phyloP scores from a whole-genome alignment of 2,329 filamentous ascomycete genomes.

The Bipolaris oryzae region DNA sequence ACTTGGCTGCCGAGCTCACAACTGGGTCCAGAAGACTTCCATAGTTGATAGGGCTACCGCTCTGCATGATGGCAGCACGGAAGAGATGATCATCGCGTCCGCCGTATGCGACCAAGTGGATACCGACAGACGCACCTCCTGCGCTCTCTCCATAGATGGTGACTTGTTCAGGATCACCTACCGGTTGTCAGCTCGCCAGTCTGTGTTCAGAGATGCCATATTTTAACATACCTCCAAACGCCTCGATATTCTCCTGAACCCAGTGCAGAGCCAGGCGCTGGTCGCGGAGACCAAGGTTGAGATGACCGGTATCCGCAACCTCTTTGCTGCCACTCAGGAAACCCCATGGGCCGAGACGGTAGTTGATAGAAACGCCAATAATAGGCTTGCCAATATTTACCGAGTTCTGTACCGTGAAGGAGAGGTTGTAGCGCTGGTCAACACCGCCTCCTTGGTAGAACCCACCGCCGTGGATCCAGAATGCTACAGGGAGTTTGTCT shows the following conservation, averaged over 20 bases:
- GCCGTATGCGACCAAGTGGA: conserved; percentile 54
- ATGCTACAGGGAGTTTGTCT: conserved; percentile 58
- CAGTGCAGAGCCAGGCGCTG: conserved; percentile 56
- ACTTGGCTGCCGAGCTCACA: conserved; percentile 27
- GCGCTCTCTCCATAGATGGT: conserved; percentile 55
- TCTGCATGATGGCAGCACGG: conserved; percentile 55
- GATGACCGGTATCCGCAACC: conserved; percentile 50
- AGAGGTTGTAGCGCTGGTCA: conserved; percentile 60
- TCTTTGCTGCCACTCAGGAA: conserved; percentile 61
- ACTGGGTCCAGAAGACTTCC: conserved; percentile 19
- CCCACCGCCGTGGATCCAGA: conserved; percentile 63
- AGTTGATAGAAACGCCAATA: conserved; percentile 54
- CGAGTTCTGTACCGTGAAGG: conserved; percentile 55
- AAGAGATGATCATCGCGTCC: conserved; percentile 57
- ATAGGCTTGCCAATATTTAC: conserved; percentile 55
- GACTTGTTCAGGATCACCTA: conserved; percentile 51
- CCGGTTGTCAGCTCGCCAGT: conserved; percentile 31
- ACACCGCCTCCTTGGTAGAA: conserved; percentile 56
- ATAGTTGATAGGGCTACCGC: conserved; percentile 48
- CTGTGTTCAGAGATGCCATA: conserved; percentile 30
- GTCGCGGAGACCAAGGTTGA: conserved; percentile 55
- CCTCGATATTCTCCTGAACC: conserved; percentile 52
- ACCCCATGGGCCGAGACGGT: conserved; percentile 65
- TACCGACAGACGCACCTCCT: conserved; percentile 53
- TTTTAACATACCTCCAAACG: conserved; percentile 50